Evolutionary conservation across 1,139 yeast species (phyloP), one percentile per base, ranked within the genome.

Genomic region (Suhomyces bokatorum): DNA sequence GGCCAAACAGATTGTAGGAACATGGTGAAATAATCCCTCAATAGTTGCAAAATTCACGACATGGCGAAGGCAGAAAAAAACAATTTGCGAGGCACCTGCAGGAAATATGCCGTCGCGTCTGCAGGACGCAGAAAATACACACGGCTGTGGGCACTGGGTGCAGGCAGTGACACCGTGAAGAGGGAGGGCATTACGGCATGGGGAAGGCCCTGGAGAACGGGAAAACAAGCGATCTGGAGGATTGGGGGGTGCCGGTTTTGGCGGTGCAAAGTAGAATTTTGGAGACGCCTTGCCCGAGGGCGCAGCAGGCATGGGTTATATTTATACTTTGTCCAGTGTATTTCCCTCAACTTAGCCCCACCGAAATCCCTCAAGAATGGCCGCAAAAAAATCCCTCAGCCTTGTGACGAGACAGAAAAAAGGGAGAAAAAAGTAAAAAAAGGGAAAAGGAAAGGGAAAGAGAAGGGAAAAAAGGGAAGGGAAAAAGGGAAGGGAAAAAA

Each of bases 21-120:
- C 7, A 20, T n/a, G 28, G 22, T 17, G 38, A 38, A 38, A 29
- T 42, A 42, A 42, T 42, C 45, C 45, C 45, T 42, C 45, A 41
- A 33, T 39, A 33, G 42, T 33, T 39, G 42, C 37, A 34, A 14
- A 22, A 30, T 9, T 8, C 27, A 8, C 20, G 20, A 17, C 20
- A 17, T 17, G 20, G 20, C 20, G 20, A 17, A 17, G 20, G 20
- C 20, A 17, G 20, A 17, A 17, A 17, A 17, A 17, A 17, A 17
- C 20, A 17, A 17, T 6, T 17, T 4, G 20, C 20, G 20, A 17
- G 20, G 20, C 20, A 17, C 20, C 20, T 17, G 20, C 20, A 17
- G 20, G 20, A 17, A 6, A 6, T n/a, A 17, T 4, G 6, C 20
- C 20, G 20, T 17, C 20, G 20, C 20, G 20, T 17, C 20, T 17